Percentiles rank a stretch among this genome's conserved stretches.
phyloP scores from a whole-genome alignment of 129 eudicot species.

The Centaurea solstitialis region DNA sequence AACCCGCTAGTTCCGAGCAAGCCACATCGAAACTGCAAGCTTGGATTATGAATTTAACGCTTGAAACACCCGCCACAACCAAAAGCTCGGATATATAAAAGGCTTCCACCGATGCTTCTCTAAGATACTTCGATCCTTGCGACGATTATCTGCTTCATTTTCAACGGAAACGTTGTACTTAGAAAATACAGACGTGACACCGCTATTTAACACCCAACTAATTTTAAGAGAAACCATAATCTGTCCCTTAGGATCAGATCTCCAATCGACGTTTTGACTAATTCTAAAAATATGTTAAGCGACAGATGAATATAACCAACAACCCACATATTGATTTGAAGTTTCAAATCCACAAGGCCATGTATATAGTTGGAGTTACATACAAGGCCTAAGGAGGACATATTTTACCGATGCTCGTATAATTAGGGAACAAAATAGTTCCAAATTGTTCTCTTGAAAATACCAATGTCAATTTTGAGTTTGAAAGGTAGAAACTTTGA shows the following conservation, averaged over 20 bases:
- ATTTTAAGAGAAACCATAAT: constrained; percentile 50
- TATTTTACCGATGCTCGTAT: background rate
- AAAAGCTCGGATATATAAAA: constrained; percentile 58
- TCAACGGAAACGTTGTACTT: constrained; percentile 55
- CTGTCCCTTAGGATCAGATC: constrained; percentile 40
- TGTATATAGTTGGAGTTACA: too few relatives aligned
- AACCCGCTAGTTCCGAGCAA: constrained; percentile 51
- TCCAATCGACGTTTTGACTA: constrained; percentile 51
- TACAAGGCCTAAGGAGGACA: background rate
- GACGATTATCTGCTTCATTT: constrained; percentile 12
- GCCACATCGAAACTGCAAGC: constrained; percentile 51
- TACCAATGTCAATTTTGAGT: too few relatives aligned
- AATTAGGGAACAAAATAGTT: background rate
- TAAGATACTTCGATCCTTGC: constrained; percentile 53
- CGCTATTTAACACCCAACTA: constrained; percentile 49
- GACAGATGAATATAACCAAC: too few relatives aligned
- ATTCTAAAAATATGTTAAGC: too few relatives aligned
- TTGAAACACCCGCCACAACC: constrained; percentile 50
- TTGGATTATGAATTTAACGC: constrained; percentile 59
- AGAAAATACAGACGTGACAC: constrained; percentile 29
- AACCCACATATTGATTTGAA: too few relatives aligned
- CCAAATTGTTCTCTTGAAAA: too few relatives aligned
- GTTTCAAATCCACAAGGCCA: too few relatives aligned
- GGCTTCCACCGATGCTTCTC: constrained; percentile 65
- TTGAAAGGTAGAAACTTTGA: too few relatives aligned